Evolutionary conservation across 192 early-diverging fungal genomes (phyloP).

Genomic region (Coemansia sp.): DNA sequence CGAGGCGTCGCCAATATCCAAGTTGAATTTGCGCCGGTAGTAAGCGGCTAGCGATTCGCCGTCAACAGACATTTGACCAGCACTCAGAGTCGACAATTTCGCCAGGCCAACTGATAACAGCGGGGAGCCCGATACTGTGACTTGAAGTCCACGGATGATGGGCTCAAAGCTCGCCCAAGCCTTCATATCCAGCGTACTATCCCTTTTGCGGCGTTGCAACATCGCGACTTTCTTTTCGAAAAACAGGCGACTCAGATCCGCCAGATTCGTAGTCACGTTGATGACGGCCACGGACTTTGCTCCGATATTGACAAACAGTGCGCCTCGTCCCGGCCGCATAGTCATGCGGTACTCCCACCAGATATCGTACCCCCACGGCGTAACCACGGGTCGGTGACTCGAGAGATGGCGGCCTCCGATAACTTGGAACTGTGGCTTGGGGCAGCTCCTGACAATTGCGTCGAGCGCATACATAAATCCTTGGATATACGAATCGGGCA

Average conservation of each 20-base stretch:
- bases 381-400: neutral
- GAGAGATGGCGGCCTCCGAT: neutral
- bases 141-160: neutral
- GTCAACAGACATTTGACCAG: neutral
- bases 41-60: constrained; percentile 2
- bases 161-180: constrained; percentile 17
- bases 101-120: neutral
- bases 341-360: constrained; percentile 41
- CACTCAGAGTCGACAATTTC: constrained; percentile 1
- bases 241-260: constrained; percentile 3
- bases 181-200: neutral
- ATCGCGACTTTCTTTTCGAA: neutral
- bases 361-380: constrained; percentile 19
- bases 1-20: neutral
- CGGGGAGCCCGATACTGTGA: neutral
- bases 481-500: constrained; percentile 7
- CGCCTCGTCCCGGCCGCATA: constrained; percentile 1
- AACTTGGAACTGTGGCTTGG: neutral
- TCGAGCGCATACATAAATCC: constrained; percentile 29
- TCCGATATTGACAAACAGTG: constrained; percentile 7
- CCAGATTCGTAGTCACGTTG: constrained; percentile 4
- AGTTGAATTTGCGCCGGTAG: constrained; percentile 5
- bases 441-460: constrained; percentile 10
- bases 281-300: constrained; percentile 14
- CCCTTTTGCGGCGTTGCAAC: neutral